phyloP scores from a whole-genome alignment of 2,329 filamentous ascomycete species.

The Cercospora janseana region DNA sequence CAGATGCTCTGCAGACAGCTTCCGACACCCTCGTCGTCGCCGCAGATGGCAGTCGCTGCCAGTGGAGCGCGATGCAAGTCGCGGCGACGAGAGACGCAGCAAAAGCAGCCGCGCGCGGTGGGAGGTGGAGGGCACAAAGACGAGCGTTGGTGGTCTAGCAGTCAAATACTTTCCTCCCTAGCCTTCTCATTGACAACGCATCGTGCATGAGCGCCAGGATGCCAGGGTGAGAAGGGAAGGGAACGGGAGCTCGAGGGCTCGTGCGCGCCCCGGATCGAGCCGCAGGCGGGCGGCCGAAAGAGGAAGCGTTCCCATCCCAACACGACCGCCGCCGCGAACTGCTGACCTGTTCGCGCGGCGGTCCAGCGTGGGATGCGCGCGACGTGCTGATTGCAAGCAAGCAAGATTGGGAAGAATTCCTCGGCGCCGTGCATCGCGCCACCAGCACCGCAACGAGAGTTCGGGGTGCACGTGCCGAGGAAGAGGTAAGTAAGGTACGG shows the following conservation, averaged over 20 bases:
- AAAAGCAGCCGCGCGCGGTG: not conserved
- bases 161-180: conserved; percentile 7
- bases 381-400: no score
- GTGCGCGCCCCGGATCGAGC: no score
- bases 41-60: not conserved
- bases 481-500: not conserved
- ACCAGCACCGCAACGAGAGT: no score
- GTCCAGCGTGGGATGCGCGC: no score
- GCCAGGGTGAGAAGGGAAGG: conserved; percentile 3
- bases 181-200: conserved; percentile 11
- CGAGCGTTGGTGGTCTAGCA: conserved; percentile 4
- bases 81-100: not conserved
- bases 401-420: no score
- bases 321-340: no score
- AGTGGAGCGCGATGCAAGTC: not conserved
- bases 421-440: no score
- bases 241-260: conserved; percentile 3
- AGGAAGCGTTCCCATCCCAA: no score
- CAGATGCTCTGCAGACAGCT: not conserved
- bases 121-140: not conserved
- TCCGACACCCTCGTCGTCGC: not conserved
- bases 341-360: no score
- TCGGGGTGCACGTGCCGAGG: not conserved
- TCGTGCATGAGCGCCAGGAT: conserved; percentile 9
- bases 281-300: not conserved